A percentile compares a stretch with the other conserved stretches of the same genome.
Evolutionary conservation across 2,329 filamentous ascomycete species (phyloP).

Genomic region (Sporothrix humicola): DNA sequence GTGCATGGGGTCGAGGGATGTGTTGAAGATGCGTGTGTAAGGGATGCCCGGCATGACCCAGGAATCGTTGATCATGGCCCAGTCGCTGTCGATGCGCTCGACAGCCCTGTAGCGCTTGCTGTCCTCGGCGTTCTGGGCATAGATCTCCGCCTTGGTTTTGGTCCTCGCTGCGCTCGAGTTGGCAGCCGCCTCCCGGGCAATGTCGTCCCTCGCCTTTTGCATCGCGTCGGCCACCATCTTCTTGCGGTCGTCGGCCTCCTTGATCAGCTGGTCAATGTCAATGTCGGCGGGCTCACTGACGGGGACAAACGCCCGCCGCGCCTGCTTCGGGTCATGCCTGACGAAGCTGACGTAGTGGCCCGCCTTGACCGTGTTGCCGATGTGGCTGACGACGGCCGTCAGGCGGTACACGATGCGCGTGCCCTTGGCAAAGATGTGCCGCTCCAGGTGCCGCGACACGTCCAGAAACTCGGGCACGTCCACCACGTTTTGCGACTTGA

Average conservation of each 20-base stretch:
- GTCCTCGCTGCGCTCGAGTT: background rate
- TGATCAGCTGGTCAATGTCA: too few species aligned
- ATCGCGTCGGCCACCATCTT: too few species aligned
- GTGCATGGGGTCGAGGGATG: conserved; percentile 24
- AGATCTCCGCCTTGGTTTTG: too few species aligned
- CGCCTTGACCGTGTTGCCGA: background rate
- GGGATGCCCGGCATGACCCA: background rate
- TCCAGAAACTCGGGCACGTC: conserved; percentile 35
- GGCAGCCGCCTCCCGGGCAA: too few species aligned
- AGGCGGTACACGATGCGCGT: conserved; percentile 36
- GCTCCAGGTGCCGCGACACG: conserved; percentile 36
- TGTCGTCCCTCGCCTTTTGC: too few species aligned
- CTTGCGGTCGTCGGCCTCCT: conserved; percentile 1
- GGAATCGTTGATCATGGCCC: conserved; percentile 31
- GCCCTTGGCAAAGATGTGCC: conserved; percentile 28
- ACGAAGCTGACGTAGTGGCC: conserved; percentile 35
- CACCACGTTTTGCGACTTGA: conserved; percentile 26
- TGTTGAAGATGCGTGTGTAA: conserved; percentile 32
- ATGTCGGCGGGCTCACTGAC: too few species aligned
- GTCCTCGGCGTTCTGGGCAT: too few species aligned
- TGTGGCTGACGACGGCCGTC: conserved; percentile 35
- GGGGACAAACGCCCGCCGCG: too few species aligned
- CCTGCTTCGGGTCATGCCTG: too few species aligned
- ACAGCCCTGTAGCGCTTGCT: background rate
- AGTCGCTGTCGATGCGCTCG: conserved; percentile 9